phyloP scores from a whole-genome alignment of 768 basidiomycete genomes.

The Auricularia sp. region DNA sequence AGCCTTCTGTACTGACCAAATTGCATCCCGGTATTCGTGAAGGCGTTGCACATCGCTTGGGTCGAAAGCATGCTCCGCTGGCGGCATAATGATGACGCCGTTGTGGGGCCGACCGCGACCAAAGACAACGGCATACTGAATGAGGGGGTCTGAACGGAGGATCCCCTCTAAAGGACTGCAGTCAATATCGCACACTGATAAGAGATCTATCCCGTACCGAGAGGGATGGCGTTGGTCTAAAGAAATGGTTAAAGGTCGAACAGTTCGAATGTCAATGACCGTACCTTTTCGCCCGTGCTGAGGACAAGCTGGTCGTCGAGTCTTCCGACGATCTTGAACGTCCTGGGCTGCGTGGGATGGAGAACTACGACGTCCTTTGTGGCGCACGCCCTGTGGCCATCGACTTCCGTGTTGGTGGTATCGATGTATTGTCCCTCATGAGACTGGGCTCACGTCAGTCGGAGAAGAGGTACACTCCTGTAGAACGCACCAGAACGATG shows the following conservation, averaged over 20 bases:
- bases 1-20: neutral
- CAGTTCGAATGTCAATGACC: neutral
- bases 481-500: neutral
- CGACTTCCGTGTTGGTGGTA: constrained; percentile 23
- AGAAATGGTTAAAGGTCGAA: neutral
- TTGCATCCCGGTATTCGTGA: constrained; percentile 15
- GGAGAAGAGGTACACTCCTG: too few species aligned
- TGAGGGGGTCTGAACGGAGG: constrained; percentile 6
- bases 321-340: constrained; percentile 32
- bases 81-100: constrained; percentile 32
- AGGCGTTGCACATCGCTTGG: constrained; percentile 19
- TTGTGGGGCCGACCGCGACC: constrained; percentile 22
- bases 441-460: neutral
- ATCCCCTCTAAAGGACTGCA: constrained; percentile 12
- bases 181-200: neutral
- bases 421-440: constrained; percentile 11
- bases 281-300: constrained; percentile 29
- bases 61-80: constrained; percentile 22
- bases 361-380: constrained; percentile 31
- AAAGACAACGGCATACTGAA: neutral
- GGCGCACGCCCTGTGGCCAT: constrained; percentile 24
- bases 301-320: constrained; percentile 38
- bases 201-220: constrained; percentile 6
- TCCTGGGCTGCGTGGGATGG: constrained; percentile 28
- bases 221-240: constrained; percentile 28